Conservation (phyloP, 495 filamentous ascomycete genomes). For the Massariosphaeria phaeospora region DNA sequence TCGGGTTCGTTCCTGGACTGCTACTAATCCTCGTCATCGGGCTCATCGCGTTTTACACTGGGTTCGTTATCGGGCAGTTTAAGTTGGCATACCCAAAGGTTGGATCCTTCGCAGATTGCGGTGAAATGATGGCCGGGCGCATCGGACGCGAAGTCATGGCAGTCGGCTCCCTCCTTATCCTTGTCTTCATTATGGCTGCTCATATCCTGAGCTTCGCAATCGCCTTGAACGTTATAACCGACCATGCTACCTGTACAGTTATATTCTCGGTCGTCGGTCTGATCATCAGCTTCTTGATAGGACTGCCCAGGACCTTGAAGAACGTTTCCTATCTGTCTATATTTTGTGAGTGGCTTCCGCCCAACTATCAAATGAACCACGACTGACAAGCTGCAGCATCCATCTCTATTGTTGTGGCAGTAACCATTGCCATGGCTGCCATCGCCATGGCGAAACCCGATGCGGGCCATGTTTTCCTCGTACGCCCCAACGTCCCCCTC, state of each 20-base stretch:
- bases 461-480: slow-evolving; percentile 26
- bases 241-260: slow-evolving; percentile 62
- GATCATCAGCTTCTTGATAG: slow-evolving; percentile 56
- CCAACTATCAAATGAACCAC: slow-evolving; percentile 18
- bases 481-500: slow-evolving; percentile 16
- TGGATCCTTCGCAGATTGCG: slow-evolving; percentile 66
- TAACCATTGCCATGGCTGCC: slow-evolving; percentile 63
- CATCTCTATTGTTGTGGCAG: slow-evolving; percentile 58
- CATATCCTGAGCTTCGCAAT: slow-evolving; percentile 72
- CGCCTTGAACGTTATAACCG: slow-evolving; percentile 61
- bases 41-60: slow-evolving; percentile 67
- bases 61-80: slow-evolving; percentile 73
- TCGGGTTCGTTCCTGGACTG: slow-evolving; percentile 42
- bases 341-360: slow-evolving; percentile 43
- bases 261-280: slow-evolving; percentile 62
- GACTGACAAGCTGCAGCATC: slow-evolving; percentile 48
- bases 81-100: slow-evolving; percentile 69
- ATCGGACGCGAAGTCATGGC: slow-evolving; percentile 63
- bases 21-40: slow-evolving; percentile 59
- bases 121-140: slow-evolving; percentile 58
- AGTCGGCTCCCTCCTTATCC: slow-evolving; percentile 58
- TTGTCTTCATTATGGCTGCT: slow-evolving; percentile 71
- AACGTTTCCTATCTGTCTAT: slow-evolving; percentile 60
- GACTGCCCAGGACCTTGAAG: slow-evolving; percentile 60
- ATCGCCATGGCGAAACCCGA: slow-evolving; percentile 32